Base-by-base conservation (phyloP, 2,329 filamentous ascomycete genomes). In the Sphaerostilbella broomeana region DNA sequence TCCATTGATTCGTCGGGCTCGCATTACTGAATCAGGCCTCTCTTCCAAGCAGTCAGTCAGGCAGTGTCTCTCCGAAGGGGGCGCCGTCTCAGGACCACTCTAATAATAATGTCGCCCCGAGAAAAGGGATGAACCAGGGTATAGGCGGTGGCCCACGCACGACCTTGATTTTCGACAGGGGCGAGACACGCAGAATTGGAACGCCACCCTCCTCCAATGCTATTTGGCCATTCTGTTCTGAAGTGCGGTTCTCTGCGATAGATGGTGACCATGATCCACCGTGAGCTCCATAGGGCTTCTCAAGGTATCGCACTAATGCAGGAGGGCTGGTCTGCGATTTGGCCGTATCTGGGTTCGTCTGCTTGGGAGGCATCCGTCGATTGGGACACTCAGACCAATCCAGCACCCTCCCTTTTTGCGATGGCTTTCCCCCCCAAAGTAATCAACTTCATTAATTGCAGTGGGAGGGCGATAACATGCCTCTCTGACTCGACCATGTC, bases 81-180 rank as follows among this genome's bases (percentile, higher is more conserved):
- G 17, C 38, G 16, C 19, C 18, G 37, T 31, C 18, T 19, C 26
- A 16, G 38, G 15, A 26, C 38, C 32, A 36, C 38, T 26, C 28
- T n/a, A 20, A 22, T 17, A 27, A 26, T 22, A 36, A 25, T 8
- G 26, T 26, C 26, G 25, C 31, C n/a, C 33, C 38, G 36, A 35
- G 38, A 41, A 41, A 41, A 33, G 38, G 38, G 38, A 41, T 36
- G 32, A 21, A 35, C 38, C 27, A 41, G 38, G 32, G 32, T 12
- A 25, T 8, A 12, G 38, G 20, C 22, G 15, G n/a, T 22, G 27
- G 31, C 36, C 31, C 29, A 40, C 29, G 25, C 36, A 38, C 3
- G 3, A 17, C 38, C 21, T 26, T 26, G 27, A 36, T 36, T 29
- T 27, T 27, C 26, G 33, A 41, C 38, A 35, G 27, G 38, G 33